Percentiles rank a stretch among this genome's conserved stretches.
phyloP scores from a whole-genome alignment of 805 yeast genomes.

The Debaryomyces maramus region DNA sequence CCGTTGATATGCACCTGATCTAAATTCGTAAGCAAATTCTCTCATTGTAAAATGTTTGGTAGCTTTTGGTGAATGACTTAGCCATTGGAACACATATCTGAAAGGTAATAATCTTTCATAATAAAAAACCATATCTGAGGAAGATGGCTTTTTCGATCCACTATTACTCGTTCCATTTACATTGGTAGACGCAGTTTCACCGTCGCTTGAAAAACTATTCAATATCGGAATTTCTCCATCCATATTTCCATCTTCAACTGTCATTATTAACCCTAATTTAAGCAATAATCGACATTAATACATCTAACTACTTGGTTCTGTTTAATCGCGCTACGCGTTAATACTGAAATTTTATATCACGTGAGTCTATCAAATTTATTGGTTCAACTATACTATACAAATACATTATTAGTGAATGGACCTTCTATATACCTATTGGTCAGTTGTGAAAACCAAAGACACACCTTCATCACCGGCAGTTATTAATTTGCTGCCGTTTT shows the following conservation, averaged over 20 bases:
- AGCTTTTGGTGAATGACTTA: slow-evolving; percentile 80
- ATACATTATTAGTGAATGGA: not conserved
- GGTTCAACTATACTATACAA: not conserved
- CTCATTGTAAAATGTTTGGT: slow-evolving; percentile 78
- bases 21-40: slow-evolving; percentile 89
- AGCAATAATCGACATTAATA: not conserved
- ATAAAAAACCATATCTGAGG: slow-evolving; percentile 69
- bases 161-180: not conserved
- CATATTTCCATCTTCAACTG: not conserved
- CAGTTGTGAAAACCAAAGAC: slow-evolving; percentile 59
- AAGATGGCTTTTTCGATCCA: slow-evolving; percentile 31
- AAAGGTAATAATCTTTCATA: slow-evolving; percentile 76
- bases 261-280: not conserved
- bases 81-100: slow-evolving; percentile 80
- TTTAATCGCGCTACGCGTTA: too few species aligned
- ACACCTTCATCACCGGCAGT: slow-evolving; percentile 99
- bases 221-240: not conserved
- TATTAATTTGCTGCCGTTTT: slow-evolving; percentile 64
- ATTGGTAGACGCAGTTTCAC: not conserved
- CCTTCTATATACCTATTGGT: slow-evolving; percentile 3
- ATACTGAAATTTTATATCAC: too few species aligned
- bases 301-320: too few species aligned
- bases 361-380: too few species aligned
- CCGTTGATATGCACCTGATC: slow-evolving; percentile 86
- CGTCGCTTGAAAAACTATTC: not conserved